Evolutionary conservation across 2,329 filamentous ascomycete genomes (phyloP), one percentile per base, ranked within the genome.

Genomic region (Trichocomaceae sp.): DNA sequence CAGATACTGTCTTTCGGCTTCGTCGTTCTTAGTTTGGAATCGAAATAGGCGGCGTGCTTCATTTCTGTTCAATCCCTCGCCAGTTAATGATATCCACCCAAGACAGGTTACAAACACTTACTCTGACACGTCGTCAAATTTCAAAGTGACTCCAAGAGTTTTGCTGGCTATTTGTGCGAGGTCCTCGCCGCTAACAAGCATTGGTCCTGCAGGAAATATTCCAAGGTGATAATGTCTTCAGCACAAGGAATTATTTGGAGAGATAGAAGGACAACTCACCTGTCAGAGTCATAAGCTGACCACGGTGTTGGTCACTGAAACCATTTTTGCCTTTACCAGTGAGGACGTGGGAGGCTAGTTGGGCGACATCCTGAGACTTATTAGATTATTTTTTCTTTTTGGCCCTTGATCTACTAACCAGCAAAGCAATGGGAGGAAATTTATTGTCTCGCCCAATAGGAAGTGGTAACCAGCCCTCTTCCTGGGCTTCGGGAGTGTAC

Each of bases 221-320:
- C 26, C 5, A 10, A 8, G 7, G 45, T 26, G 15, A 17, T 7
- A 26, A n/a, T 7, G 23, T 13, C 7, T 29, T 12, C 19, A 52
- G 15, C 23, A 39, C n/a, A 13, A 56, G 12, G 31, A 13, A 35
- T 2, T 13, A 26, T 10, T 52, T 22, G 19, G 20, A 15, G 9
- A 7, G n/a, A 12, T n/a, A n/a, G n/a, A 29, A 22, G 31, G 4
- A 19, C 29, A 15, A 26, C 29, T 42, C 26, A 73, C 75, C 75
- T 1, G 77, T 80, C n/a, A 79, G 59, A 7, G 75, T 67, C 70
- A 79, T 79, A 61, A 79, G 72, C 64, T 80, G 77, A 13, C 77
- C 77, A n/a, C 77, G 73, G 59, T 78, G 74, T 54, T 66, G 68
- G 59, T 79, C 76, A 55, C 75, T 73, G 49, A 80, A 79, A 0